These are phyloP conservation scores for Blastomyces gilchristii DNA, from an alignment of 2,329 filamentous ascomycete species.

Conservation along the genomic window DNA sequence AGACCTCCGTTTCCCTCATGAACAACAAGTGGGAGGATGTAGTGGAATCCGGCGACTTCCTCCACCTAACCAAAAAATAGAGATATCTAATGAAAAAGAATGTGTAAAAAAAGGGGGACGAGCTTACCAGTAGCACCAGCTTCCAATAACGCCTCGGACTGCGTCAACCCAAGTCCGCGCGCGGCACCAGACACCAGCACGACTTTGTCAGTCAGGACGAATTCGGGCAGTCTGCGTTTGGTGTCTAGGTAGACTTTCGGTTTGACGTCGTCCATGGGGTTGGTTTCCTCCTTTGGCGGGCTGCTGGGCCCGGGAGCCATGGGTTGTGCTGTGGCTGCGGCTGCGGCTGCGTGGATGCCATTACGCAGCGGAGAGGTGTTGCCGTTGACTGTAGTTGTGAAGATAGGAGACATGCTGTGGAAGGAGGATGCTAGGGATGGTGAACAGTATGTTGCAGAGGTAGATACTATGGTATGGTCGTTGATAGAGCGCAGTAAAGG, in stretches of 20 bases:
- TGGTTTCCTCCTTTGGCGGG: slow-evolving; percentile 22
- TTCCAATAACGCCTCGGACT: slow-evolving; percentile 63
- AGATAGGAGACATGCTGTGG: slow-evolving; percentile 4
- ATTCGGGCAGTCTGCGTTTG: slow-evolving; percentile 52
- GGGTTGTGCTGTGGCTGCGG: background rate
- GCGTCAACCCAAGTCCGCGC: slow-evolving; percentile 60
- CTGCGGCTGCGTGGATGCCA: background rate
- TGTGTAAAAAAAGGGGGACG: background rate
- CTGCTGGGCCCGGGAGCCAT: slow-evolving; percentile 14
- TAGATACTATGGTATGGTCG: background rate
- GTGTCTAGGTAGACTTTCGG: slow-evolving; percentile 17
- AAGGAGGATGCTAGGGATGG: background rate
- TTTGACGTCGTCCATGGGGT: slow-evolving; percentile 11
- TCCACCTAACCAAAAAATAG: background rate
- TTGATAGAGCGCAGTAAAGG: background rate
- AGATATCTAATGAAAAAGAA: too few species aligned
- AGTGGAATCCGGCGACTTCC: background rate
- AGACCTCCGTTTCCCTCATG: background rate
- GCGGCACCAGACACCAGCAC: slow-evolving; percentile 63
- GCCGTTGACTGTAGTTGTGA: background rate
- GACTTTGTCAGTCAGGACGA: slow-evolving; percentile 61
- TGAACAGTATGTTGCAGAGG: background rate
- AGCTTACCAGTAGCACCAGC: slow-evolving; percentile 52
- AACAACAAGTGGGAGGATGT: background rate
- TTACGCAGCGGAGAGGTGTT: background rate